A percentile compares a stretch with the other conserved stretches of the same genome.
phyloP scores from a whole-genome alignment of 2,329 filamentous ascomycete species.

The Drechslera avenae region DNA sequence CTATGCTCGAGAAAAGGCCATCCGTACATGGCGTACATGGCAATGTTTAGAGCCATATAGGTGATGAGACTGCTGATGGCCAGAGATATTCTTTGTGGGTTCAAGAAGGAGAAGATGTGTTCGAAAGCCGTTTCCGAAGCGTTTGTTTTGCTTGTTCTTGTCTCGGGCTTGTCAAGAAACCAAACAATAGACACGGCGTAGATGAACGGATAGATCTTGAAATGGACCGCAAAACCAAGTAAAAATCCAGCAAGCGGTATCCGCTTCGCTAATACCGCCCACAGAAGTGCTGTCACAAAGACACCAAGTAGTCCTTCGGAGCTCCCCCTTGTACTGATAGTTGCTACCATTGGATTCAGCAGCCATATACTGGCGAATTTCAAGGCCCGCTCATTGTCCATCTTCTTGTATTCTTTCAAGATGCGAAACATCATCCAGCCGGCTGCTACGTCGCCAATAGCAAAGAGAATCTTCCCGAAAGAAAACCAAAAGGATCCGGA shows the following conservation, averaged over 20 bases:
- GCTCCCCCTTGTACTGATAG: slow-evolving; percentile 92
- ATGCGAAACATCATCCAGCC: slow-evolving; percentile 75
- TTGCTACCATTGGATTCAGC: slow-evolving; percentile 96
- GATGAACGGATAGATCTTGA: slow-evolving; percentile 99
- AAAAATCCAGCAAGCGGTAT: slow-evolving; percentile 71
- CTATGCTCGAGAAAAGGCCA: slow-evolving; percentile 84
- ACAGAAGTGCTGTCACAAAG: slow-evolving; percentile 80
- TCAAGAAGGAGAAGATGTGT: slow-evolving; percentile 35
- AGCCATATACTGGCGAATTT: slow-evolving; percentile 88
- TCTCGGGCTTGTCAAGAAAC: slow-evolving; percentile 71
- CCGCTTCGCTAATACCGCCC: slow-evolving; percentile 72
- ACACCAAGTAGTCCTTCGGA: slow-evolving; percentile 89
- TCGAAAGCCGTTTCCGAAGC: slow-evolving; percentile 26
- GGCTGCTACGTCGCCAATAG: slow-evolving; percentile 78
- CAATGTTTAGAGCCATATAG: slow-evolving; percentile 73
- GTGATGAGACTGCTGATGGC: slow-evolving; percentile 69
- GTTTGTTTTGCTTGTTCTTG: background rate
- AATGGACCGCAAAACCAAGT: slow-evolving; percentile 85
- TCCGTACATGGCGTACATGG: slow-evolving; percentile 80
- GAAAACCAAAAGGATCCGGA: slow-evolving; percentile 68
- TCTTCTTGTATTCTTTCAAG: slow-evolving; percentile 49
- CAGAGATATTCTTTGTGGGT: slow-evolving; percentile 59
- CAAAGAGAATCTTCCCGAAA: slow-evolving; percentile 87
- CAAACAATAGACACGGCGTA: slow-evolving; percentile 82
- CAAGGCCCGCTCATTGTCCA: slow-evolving; percentile 59